Base-by-base conservation (phyloP, 2,329 filamentous ascomycete genomes). In the Dactylellina cionopaga region DNA sequence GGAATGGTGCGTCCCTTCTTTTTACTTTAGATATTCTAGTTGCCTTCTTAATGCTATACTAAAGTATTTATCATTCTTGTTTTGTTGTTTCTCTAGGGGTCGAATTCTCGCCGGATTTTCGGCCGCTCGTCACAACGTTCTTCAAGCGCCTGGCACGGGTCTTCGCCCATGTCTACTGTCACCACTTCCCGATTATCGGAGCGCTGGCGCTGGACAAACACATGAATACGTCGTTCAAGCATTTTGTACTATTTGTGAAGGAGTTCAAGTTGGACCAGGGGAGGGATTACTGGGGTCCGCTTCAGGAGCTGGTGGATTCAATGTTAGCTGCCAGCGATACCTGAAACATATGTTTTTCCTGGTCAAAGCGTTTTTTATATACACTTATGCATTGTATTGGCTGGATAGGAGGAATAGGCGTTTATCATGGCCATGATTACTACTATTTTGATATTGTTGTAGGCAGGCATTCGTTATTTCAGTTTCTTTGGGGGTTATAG, bases 81-180 rank as follows among this genome's bases (percentile, higher is more conserved):
- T 39, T 41, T 37, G 29, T 17, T 47, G 22, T 43, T 35, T 41
- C 75, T 43, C 69, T 76, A 88, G 92, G 95, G 76, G 93, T 98
- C 9, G 91, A 94, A 3, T 99, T 99, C 81, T 93, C 95, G 60
- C 95, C 96, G 80, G 89, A 90, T 17, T 99, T 99, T 83, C 90
- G 92, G 5, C 85, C 88, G 63, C 89, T 96, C 64, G 89, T 97
- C 74, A 90, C 92, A 76, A 94, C 97, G 82, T 92, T 99, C 80
- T 98, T 98, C 88, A 99, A 99, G 86, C 90, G 95, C 79, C 90
- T 99, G 83, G 99, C 98, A 83, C 90, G 95, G 76, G 94, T 99
- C 74, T 99, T 99, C 81, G 95, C 95, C 43, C 95, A 99, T 83
- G 96, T 99, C 78, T 99, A 99, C 87, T 99, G 96, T 84, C 95